Percentiles rank a stretch among this genome's conserved stretches.
phyloP scores from a whole-genome alignment of 108 stramenopile species.

The Bacterosira constricta region DNA sequence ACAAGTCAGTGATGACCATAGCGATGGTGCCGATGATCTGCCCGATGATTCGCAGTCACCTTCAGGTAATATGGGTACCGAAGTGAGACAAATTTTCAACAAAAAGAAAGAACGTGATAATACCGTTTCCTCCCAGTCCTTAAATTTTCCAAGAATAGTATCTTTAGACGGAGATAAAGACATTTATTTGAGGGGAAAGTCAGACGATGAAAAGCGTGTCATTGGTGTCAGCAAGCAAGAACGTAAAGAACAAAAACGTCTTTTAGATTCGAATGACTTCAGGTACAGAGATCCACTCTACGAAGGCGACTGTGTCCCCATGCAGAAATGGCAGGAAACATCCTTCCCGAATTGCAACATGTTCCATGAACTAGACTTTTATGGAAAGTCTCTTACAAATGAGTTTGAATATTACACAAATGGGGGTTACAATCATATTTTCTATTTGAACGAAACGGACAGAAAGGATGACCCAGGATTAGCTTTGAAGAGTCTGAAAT shows the following conservation, averaged over 20 bases:
- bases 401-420: conserved; percentile 9
- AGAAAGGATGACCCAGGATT: conserved; percentile 13
- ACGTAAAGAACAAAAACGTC: background rate
- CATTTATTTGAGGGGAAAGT: background rate
- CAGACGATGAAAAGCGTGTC: background rate
- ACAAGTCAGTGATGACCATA: background rate
- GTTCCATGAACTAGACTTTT: conserved; percentile 44
- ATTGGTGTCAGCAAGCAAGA: conserved; percentile 1
- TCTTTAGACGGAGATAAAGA: background rate
- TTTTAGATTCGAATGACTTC: conserved; percentile 1
- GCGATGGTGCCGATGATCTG: too few species aligned
- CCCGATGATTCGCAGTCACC: background rate
- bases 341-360: conserved; percentile 33
- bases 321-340: conserved; percentile 31
- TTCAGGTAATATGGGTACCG: too few species aligned
- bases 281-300: background rate
- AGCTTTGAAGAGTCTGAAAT: conserved; percentile 31
- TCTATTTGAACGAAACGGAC: conserved; percentile 13
- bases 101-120: background rate
- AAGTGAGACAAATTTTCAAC: too few species aligned
- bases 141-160: background rate
- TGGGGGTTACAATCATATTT: conserved; percentile 50
- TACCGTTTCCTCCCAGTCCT: background rate
- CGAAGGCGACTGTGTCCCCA: conserved; percentile 41
- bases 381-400: background rate